Conservation (phyloP, 2,329 filamentous ascomycete species). For the Leptographium radiaticola region DNA sequence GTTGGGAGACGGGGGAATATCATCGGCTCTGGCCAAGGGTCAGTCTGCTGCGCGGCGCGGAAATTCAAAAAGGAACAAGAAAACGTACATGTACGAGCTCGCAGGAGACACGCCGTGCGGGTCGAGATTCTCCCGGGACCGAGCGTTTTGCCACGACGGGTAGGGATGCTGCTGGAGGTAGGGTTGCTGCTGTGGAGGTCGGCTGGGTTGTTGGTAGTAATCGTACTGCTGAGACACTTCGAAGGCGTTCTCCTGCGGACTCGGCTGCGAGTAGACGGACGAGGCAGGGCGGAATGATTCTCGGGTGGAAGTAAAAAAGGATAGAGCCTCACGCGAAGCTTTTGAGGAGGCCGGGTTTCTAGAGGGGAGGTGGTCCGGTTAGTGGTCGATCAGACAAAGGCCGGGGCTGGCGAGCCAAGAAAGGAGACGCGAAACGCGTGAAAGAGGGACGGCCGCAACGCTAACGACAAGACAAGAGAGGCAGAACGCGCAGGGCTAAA, state of each 20-base stretch:
- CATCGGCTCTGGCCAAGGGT: not conserved
- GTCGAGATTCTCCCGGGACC: not conserved
- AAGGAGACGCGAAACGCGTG: not conserved
- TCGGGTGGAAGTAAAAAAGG: not conserved
- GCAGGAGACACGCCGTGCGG: conserved; percentile 37
- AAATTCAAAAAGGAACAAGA: conserved; percentile 17
- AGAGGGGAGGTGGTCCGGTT: not conserved
- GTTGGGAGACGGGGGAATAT: not conserved
- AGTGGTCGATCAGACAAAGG: not conserved
- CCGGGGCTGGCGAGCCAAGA: not conserved
- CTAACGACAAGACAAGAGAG: not conserved
- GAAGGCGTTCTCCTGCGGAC: not conserved
- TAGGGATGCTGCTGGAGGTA: not conserved
- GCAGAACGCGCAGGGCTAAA: not conserved
- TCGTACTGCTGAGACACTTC: not conserved
- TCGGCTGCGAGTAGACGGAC: not conserved
- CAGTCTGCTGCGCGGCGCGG: not conserved
- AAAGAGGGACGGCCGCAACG: not conserved
- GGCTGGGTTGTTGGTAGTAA: not conserved
- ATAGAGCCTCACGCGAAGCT: not conserved
- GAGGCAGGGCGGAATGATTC: not conserved
- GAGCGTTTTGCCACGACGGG: not conserved
- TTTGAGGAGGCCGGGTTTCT: not conserved
- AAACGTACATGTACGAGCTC: conserved; percentile 31
- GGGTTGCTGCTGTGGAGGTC: not conserved